A percentile compares a stretch with the other conserved stretches of the same genome.
These are phyloP conservation scores for Pleurotus tuber-regium DNA, from an alignment of 768 basidiomycete genomes.

Conservation along the genomic window DNA sequence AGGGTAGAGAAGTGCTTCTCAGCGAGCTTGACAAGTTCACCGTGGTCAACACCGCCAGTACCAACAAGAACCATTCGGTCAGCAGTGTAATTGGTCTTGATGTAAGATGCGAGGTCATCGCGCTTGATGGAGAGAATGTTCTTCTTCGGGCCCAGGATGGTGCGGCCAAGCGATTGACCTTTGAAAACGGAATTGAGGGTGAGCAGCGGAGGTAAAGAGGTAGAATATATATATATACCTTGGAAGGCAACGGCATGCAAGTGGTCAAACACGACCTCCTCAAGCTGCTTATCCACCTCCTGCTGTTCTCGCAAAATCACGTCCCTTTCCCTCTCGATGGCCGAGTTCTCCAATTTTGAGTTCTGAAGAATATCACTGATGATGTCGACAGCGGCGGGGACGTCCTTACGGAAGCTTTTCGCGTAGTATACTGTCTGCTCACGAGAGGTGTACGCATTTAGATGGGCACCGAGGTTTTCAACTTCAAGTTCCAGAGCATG, in stretches of 20 bases:
- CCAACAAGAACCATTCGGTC: constrained; percentile 99
- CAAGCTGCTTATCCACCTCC: constrained; percentile 97
- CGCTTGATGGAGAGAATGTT: constrained; percentile 96
- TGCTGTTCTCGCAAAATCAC: constrained; percentile 97
- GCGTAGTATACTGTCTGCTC: constrained; percentile 99
- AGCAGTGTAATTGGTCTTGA: constrained; percentile 96
- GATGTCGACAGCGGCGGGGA: constrained; percentile 88
- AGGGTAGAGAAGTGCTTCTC: constrained; percentile 90
- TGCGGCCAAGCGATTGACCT: constrained; percentile 95
- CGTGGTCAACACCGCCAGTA: constrained; percentile 92
- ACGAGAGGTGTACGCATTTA: constrained; percentile 97
- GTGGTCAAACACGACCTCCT: constrained; percentile 99
- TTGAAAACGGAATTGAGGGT: constrained; percentile 12
- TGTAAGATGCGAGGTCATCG: constrained; percentile 85
- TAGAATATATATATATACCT: constrained; percentile 49
- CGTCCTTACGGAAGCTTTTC: constrained; percentile 97
- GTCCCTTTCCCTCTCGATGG: constrained; percentile 94
- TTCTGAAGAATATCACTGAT: constrained; percentile 98
- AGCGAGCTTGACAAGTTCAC: constrained; percentile 90
- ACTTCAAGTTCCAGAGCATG: constrained; percentile 94
- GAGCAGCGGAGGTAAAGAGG: constrained; percentile 12
- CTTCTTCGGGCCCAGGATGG: constrained; percentile 93
- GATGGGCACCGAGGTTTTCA: constrained; percentile 94
- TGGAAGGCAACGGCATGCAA: constrained; percentile 96
- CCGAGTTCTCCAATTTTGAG: constrained; percentile 83